These are phyloP conservation scores for Phoma sp. DNA, from an alignment of 2,329 filamentous ascomycete genomes.

Conservation along the genomic window DNA sequence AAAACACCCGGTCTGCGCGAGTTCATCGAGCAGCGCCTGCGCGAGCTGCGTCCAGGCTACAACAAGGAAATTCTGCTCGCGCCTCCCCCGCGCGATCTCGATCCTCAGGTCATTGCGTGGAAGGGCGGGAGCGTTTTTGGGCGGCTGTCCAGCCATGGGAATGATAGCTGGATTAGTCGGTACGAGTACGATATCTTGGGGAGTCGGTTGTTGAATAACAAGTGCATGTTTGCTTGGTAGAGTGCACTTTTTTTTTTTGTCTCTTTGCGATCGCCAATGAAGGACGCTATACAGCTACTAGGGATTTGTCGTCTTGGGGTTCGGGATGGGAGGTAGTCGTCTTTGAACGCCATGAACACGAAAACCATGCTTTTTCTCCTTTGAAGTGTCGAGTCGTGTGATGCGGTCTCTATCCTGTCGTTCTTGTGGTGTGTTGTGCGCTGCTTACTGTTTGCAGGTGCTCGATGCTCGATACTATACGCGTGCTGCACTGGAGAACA, in stretches of 20 bases:
- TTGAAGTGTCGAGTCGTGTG: too few relatives aligned
- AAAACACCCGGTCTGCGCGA: slow-evolving; percentile 72
- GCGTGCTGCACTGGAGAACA: too few relatives aligned
- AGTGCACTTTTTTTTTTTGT: background rate
- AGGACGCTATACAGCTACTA: too few relatives aligned
- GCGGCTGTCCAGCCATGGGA: slow-evolving; percentile 76
- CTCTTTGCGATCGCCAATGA: too few relatives aligned
- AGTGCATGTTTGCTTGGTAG: slow-evolving; percentile 52
- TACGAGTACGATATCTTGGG: slow-evolving; percentile 89
- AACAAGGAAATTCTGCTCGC: slow-evolving; percentile 72
- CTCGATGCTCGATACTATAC: too few relatives aligned
- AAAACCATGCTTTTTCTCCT: too few relatives aligned
- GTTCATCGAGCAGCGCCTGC: slow-evolving; percentile 82
- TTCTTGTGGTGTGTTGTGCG: too few relatives aligned
- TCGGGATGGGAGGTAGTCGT: too few relatives aligned
- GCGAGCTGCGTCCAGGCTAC: slow-evolving; percentile 66
- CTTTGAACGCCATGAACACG: too few relatives aligned
- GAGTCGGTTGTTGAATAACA: slow-evolving; percentile 70
- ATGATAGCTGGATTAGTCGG: slow-evolving; percentile 92
- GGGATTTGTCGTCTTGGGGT: too few relatives aligned
- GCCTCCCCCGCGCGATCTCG: slow-evolving; percentile 84
- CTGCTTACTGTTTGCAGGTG: too few relatives aligned
- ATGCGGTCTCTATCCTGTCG: too few relatives aligned
- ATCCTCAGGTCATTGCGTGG: slow-evolving; percentile 97
- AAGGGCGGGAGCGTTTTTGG: slow-evolving; percentile 98